Evolutionary conservation across 1,284 basidiomycete species (phyloP), one percentile per base, ranked within the genome.

Genomic region (Ceratobasidium papillatum): DNA sequence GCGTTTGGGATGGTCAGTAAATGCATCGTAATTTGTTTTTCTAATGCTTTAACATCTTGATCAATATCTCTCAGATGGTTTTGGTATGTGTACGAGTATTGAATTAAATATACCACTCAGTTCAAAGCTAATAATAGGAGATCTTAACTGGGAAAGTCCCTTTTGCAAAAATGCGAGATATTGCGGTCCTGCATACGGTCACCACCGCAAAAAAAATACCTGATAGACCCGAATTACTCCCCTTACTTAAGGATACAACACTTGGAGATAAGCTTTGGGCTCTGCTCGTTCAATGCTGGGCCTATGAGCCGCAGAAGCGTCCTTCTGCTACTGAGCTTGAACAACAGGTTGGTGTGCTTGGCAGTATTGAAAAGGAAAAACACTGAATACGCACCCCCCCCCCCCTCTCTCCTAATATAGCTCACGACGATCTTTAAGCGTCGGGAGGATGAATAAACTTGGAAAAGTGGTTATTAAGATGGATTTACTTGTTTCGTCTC

Each of bases 1-100:
- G 45, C 71, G 19, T 49, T 73, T n/a, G 71, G 59, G 63, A 73
- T 73, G 71, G 71, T 73, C 14, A 12, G 59, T 38, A 7, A n/a
- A 9, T 52, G 5, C 38, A 38, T 34, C 2, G n/a, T 3, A 14
- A 17, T 41, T 5, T 41, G 17, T 17, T 17, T 47, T 45, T 0
- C 41, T 19, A 32, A 1, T 25, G 12, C 36, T 22, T 34, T 54
- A 19, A 17, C 36, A 22, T 41, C 34, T 36, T 19, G 38, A 14
- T 36, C 0, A 38, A 3, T n/a, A n/a, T 19, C 11, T 52, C 14
- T 2, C n/a, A 73, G 71, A 54, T 47, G 59, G n/a, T 73, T 2
- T 43, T 73, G 22, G 71, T 73, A 22, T 9, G 71, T 54, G 7
- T 34, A 36, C 47, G 38, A 14, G 11, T 47, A 2, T 25, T 1